Evolutionary conservation across 305 asterid genomes (phyloP), one percentile per base, ranked within the genome.

Genomic region (Fraxinus angustifolia): DNA sequence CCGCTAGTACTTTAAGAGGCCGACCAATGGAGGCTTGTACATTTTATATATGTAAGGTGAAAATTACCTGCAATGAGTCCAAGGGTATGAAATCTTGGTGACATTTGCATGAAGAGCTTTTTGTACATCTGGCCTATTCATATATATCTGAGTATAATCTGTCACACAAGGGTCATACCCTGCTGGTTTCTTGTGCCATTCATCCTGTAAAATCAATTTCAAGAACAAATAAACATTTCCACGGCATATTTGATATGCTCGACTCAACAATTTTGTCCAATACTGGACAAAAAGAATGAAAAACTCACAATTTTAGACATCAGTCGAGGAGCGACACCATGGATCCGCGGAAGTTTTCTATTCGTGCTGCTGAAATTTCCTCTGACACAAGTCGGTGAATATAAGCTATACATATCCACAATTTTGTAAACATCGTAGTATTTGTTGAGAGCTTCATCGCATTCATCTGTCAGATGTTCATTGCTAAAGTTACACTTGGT

Each of bases 121-220:
- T 77, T 95, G 99, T 34, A 95, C 99, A 84, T 95, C 97, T 3
- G 90, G 90, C 82, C 94, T 89, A 19, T 95, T 95, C 21, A 93
- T 42, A 82, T 95, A 95, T 0, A 5, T 14, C 84, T 86, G 82
- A 0, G 97, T 90, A 35, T 95, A 93, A 11, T 80, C 86, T 1
- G 93, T 73, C 3, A 74, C 75, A 73, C 99, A 95, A 3, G 98
- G 99, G 78, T 95, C 99, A 53, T 93, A 95, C 0, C 99, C 98
- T 0, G 86, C 60, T 56, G 90, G 87, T 81, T 87, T 88, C 77
- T 73, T 80, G 42, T 83, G 86, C 86, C 87, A 84, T 74, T 87
- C 87, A 1, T 73, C 81, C 93, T 89, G 35, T 73, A 58, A 28
- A 31, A 23, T 65, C 0, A 6, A 48, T 33, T 17, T 48, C 1